Evolutionary conservation across 2,329 filamentous ascomycete species (phyloP).

Genomic region (Aspergillus fijiensis): DNA sequence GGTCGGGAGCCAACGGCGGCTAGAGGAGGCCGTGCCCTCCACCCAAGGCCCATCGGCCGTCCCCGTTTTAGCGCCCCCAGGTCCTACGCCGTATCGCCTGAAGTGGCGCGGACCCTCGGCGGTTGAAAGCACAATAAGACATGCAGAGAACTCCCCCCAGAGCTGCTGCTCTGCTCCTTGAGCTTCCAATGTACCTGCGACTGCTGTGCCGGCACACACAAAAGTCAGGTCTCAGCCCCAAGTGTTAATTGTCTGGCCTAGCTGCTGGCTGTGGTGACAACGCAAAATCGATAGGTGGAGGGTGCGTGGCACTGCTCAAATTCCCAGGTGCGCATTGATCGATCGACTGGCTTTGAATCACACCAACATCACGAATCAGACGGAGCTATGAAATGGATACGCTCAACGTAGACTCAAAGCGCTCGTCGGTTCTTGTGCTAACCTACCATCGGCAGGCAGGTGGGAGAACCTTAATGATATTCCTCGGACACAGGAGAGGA

Average conservation of each 20-base stretch:
- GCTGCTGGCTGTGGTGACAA: slow-evolving; percentile 4
- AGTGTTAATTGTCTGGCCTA: slow-evolving; percentile 4
- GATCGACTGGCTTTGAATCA: slow-evolving; percentile 12
- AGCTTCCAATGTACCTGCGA: background rate
- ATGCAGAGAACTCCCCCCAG: background rate
- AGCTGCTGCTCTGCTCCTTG: background rate
- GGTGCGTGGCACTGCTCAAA: slow-evolving; percentile 14
- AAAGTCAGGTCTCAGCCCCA: background rate
- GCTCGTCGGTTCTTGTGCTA: background rate
- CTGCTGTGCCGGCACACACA: slow-evolving; percentile 9
- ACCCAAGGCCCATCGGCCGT: slow-evolving; percentile 18
- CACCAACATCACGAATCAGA: slow-evolving; percentile 8
- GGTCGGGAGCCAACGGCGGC: slow-evolving; percentile 28
- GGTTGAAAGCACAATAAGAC: slow-evolving; percentile 15
- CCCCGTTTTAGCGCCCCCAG: slow-evolving; percentile 29
- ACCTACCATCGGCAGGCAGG: background rate
- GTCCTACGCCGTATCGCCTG: slow-evolving; percentile 20
- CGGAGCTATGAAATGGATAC: slow-evolving; percentile 1
- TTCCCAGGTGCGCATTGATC: slow-evolving; percentile 9
- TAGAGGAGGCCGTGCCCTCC: slow-evolving; percentile 20
- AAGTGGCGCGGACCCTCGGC: slow-evolving; percentile 17
- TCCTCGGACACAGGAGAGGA: background rate
- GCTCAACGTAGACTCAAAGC: background rate
- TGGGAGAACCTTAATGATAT: background rate
- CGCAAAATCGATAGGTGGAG: slow-evolving; percentile 23